These are phyloP conservation scores for Epichloe uncinata DNA, from an alignment of 2,329 filamentous ascomycete genomes.

Conservation along the genomic window DNA sequence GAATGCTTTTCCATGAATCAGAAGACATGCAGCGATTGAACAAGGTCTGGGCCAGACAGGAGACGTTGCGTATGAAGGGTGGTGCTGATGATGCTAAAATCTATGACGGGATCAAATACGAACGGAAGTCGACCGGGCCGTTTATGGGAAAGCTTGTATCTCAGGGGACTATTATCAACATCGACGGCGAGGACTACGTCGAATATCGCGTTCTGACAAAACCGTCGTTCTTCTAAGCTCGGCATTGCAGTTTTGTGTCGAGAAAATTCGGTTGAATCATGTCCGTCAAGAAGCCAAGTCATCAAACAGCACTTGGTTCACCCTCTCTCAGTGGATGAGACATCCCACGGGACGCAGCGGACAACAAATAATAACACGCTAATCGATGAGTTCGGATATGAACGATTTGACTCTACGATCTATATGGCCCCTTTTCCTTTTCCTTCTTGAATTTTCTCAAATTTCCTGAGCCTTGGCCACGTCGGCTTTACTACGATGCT, in stretches of 20 bases:
- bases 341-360: too few species aligned
- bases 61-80: constrained; percentile 30
- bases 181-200: constrained; percentile 54
- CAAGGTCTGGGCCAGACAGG: constrained; percentile 41
- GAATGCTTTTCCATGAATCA: constrained; percentile 29
- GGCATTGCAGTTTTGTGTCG: not conserved
- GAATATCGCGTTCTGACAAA: constrained; percentile 54
- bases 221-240: constrained; percentile 44
- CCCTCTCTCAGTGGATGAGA: too few species aligned
- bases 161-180: constrained; percentile 46
- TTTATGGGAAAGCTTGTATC: constrained; percentile 52
- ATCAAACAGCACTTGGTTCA: too few species aligned
- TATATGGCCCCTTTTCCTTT: too few species aligned
- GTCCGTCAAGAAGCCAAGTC: too few species aligned
- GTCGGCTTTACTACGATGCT: not conserved
- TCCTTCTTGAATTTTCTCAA: too few species aligned
- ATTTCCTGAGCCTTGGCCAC: not conserved
- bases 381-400: too few species aligned
- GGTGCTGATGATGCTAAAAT: constrained; percentile 41
- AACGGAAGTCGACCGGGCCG: constrained; percentile 45
- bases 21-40: constrained; percentile 39
- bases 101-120: constrained; percentile 47
- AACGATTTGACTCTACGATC: too few species aligned
- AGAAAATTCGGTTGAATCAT: too few species aligned
- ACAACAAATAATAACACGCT: too few species aligned